Evolutionary conservation across 345 rosid species (phyloP).

Genomic region (Rubroshorea leprosula): DNA sequence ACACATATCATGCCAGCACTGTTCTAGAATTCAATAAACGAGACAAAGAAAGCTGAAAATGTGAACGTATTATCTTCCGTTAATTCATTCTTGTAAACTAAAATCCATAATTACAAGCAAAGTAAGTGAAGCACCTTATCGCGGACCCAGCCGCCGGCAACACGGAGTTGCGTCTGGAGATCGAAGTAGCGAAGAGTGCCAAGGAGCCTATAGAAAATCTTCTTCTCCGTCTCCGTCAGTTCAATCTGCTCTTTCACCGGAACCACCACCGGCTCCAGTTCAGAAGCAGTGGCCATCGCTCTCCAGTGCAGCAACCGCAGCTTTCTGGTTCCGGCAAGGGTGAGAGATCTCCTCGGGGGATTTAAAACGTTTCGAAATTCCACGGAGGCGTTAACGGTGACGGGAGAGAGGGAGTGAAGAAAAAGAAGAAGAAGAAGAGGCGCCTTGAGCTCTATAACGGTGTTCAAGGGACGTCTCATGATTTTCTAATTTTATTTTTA

Average conservation of each 20-base stretch:
- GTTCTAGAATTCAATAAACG: no score
- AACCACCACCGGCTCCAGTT: constrained; percentile 19
- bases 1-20: no score
- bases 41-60: no score
- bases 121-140: constrained; percentile 55
- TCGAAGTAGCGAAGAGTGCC: constrained; percentile 55
- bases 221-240: constrained; percentile 51
- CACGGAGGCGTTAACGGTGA: neutral
- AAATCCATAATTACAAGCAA: neutral
- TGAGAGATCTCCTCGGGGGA: neutral
- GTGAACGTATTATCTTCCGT: no score
- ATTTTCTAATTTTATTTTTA: no score
- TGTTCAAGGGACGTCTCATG: constrained; percentile 35
- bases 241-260: constrained; percentile 57
- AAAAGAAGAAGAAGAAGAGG: constrained; percentile 21
- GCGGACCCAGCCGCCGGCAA: constrained; percentile 99
- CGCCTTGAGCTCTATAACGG: constrained; percentile 27
- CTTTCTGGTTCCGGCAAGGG: neutral
- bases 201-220: constrained; percentile 67
- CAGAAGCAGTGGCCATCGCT: constrained; percentile 30
- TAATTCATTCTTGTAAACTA: neutral
- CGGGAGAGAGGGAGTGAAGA: constrained; percentile 9
- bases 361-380: constrained; percentile 15
- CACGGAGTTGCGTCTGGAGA: constrained; percentile 75
- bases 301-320: constrained; percentile 17